Evolutionary conservation across 2,329 filamentous ascomycete species (phyloP).

Genomic region (Colletotrichum caudatum): DNA sequence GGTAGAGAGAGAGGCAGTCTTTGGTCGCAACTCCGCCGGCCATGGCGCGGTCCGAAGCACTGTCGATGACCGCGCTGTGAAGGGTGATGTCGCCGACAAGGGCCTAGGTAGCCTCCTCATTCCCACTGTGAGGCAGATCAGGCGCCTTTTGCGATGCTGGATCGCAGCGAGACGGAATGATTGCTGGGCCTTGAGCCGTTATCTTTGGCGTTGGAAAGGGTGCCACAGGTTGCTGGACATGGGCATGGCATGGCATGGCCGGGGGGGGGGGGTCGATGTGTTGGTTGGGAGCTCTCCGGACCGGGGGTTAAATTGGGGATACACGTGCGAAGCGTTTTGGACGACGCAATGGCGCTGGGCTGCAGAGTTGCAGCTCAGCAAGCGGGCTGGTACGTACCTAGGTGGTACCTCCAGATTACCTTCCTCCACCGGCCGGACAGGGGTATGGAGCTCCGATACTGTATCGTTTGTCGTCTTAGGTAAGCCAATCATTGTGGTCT

Average conservation of each 20-base stretch:
- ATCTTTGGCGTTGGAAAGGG: constrained; percentile 38
- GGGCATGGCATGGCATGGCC: constrained; percentile 14
- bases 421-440: neutral
- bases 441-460: neutral
- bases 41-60: constrained; percentile 42
- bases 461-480: neutral
- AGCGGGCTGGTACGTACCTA: constrained; percentile 24
- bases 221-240: constrained; percentile 36
- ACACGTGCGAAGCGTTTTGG: constrained; percentile 40
- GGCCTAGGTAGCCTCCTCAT: constrained; percentile 58
- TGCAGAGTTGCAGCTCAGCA: constrained; percentile 31
- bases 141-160: constrained; percentile 43
- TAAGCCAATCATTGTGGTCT: too few species aligned
- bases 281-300: constrained; percentile 41
- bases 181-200: constrained; percentile 41
- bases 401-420: neutral
- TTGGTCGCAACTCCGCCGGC: constrained; percentile 14
- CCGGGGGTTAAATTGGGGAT: constrained; percentile 40
- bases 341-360: constrained; percentile 29
- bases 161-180: constrained; percentile 41
- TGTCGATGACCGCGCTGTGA: constrained; percentile 45
- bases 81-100: constrained; percentile 50
- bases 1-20: constrained; percentile 23
- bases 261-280: constrained; percentile 1
- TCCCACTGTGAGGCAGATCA: constrained; percentile 51